These are phyloP conservation scores for Aureobasidium sp. DNA, from an alignment of 2,329 filamentous ascomycete genomes.

Conservation along the genomic window DNA sequence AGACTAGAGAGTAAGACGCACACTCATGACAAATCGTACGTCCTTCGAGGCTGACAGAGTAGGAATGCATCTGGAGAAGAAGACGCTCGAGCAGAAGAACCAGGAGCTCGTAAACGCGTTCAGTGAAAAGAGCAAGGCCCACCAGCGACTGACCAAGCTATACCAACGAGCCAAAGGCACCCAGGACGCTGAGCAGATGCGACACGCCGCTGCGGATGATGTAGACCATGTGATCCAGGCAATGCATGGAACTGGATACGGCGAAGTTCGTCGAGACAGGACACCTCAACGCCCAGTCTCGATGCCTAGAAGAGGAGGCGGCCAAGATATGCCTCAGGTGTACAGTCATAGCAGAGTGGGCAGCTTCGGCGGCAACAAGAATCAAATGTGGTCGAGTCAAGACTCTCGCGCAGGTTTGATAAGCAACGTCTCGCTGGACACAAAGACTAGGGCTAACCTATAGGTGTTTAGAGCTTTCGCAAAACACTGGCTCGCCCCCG, in stretches of 20 bases:
- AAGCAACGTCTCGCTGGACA: not conserved
- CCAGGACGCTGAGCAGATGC: constrained; percentile 34
- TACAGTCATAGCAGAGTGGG: constrained; percentile 20
- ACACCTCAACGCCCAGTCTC: constrained; percentile 3
- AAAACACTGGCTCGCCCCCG: not conserved
- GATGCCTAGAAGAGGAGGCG: not conserved
- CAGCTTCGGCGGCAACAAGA: constrained; percentile 19
- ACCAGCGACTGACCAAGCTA: constrained; percentile 56
- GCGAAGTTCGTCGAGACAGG: not conserved
- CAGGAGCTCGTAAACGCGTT: constrained; percentile 61
- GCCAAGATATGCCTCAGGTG: constrained; percentile 6
- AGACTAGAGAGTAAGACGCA: constrained; percentile 52
- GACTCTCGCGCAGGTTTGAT: not conserved
- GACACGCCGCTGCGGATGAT: constrained; percentile 48
- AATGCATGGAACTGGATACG: not conserved
- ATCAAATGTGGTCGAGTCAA: not conserved
- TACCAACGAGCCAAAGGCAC: constrained; percentile 19
- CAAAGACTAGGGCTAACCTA: not conserved
- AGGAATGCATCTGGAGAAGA: constrained; percentile 56
- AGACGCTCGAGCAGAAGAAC: constrained; percentile 60
- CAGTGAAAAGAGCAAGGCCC: constrained; percentile 63
- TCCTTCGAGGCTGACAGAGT: constrained; percentile 9
- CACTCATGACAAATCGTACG: not conserved
- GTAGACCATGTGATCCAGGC: constrained; percentile 40
- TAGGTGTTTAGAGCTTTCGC: not conserved